Evolutionary conservation across 2,329 filamentous ascomycete genomes (phyloP), one percentile per base, ranked within the genome.

Genomic region (Aquanectria penicillioides): DNA sequence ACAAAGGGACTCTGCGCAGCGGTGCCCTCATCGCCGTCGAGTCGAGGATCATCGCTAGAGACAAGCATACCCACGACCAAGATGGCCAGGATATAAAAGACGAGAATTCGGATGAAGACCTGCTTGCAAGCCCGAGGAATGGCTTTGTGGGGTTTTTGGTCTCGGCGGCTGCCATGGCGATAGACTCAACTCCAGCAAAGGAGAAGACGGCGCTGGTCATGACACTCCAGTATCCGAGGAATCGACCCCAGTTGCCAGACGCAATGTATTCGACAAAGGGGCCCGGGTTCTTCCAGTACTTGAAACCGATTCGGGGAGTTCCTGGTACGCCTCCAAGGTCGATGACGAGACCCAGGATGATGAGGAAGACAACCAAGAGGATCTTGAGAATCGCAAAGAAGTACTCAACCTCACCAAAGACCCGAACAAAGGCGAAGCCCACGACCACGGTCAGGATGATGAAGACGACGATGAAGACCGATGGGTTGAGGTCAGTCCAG

Each of bases 21-120:
- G 18, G 73, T 78, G 28, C 79, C 81, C 26, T 74, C 78, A n/a
- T 73, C 71, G 43, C 78, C 69, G 66, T 80, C 72, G 29, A 89
- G 78, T 12, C 78, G 86, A 26, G 84, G 80, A 60, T 86, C 88
- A 22, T 76, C 72, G 26, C 85, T 86, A 41, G 84, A 83, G 31
- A 91, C 81, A 1, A 93, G 81, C 31, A 85, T 85, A 17, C 90
- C 89, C 55, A 90, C 90, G 73, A 92, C 87, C 71, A 92, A 86
- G 44, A 89, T 89, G 13, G 83, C 82, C 40, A 89, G 87, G 77
- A 91, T 86, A 71, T 87, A 87, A 58, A 87, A 78, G 68, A 86
- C 78, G 43, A 86, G 62, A 64, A 87, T 86, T 52, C 84, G 82
- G 74, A 84, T 80, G 44, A 86, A 86, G 29, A 84, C 81, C 57